Percentiles rank a stretch among this genome's conserved stretches.
phyloP scores from a whole-genome alignment of 768 basidiomycete species.

The Kwoniella sp. region DNA sequence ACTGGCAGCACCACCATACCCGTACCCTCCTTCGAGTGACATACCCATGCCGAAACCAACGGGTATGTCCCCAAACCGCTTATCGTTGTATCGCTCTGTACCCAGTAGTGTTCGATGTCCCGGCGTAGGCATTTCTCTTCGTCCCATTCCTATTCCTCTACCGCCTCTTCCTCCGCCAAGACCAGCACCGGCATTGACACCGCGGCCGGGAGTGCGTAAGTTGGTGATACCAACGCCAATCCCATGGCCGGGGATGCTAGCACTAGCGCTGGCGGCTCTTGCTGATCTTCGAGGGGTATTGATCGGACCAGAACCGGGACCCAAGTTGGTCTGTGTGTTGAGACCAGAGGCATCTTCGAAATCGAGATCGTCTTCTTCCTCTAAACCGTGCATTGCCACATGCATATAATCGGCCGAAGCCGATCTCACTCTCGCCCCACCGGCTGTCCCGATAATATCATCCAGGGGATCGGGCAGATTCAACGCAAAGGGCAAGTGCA shows the following conservation, averaged over 20 bases:
- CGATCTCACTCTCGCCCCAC: constrained; percentile 1
- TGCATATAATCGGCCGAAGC: constrained; percentile 39
- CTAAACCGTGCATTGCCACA: constrained; percentile 35
- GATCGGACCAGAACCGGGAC: neutral
- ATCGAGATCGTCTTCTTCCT: constrained; percentile 5
- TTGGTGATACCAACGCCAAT: neutral
- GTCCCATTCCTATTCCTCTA: neutral
- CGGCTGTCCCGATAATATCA: neutral
- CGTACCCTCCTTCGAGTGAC: neutral
- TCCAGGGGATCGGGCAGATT: constrained; percentile 13
- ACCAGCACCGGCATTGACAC: neutral
- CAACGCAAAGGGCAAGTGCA: constrained; percentile 5
- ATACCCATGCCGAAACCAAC: constrained; percentile 16
- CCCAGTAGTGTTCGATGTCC: constrained; percentile 47
- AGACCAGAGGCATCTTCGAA: constrained; percentile 7
- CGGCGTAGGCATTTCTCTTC: constrained; percentile 26
- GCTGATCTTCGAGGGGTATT: neutral
- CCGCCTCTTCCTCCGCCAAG: neutral
- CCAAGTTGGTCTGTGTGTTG: neutral
- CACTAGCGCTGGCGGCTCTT: neutral
- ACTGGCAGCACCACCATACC: neutral
- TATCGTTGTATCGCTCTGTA: constrained; percentile 46
- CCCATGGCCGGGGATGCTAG: neutral
- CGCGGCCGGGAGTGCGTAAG: neutral
- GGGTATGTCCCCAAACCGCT: constrained; percentile 46